These are phyloP conservation scores for Quercus lobata DNA, from an alignment of 331 rosid species.

Conservation along the genomic window DNA sequence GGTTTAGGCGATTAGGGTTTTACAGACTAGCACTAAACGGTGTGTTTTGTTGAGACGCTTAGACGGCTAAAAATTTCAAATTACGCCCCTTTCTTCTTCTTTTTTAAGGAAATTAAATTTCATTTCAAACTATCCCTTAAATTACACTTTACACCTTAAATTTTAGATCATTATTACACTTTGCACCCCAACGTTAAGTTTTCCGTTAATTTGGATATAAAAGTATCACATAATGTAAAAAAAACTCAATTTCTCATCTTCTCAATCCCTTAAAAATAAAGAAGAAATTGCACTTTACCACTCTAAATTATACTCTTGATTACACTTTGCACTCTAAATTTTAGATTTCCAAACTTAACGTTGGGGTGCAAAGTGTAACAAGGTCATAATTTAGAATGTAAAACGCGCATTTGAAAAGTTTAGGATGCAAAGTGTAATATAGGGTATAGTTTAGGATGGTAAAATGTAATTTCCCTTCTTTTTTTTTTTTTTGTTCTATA, in stretches of 20 bases:
- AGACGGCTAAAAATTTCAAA: no score
- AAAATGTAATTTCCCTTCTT: no score
- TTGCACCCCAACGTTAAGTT: rapidly evolving
- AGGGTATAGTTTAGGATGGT: rapidly evolving
- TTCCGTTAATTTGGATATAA: no score
- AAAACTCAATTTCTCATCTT: rapidly evolving
- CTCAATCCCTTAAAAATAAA: no score
- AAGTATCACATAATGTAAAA: no score
- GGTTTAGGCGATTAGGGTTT: not conserved
- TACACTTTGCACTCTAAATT: no score
- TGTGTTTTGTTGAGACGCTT: no score
- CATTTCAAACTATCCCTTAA: rapidly evolving
- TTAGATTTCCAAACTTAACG: no score
- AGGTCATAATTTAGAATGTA: rapidly evolving
- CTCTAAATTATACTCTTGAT: no score
- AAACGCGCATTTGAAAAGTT: rapidly evolving
- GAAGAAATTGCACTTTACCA: no score
- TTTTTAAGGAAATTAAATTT: no score
- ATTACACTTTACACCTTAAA: rapidly evolving
- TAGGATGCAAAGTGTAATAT: rapidly evolving
- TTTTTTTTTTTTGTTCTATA: rapidly evolving
- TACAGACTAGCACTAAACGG: not conserved
- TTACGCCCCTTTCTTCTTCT: rapidly evolving
- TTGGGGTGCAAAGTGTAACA: rapidly evolving
- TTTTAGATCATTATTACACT: rapidly evolving